Conservation (phyloP, 1,284 basidiomycete genomes). For the Grifola frondosa region DNA sequence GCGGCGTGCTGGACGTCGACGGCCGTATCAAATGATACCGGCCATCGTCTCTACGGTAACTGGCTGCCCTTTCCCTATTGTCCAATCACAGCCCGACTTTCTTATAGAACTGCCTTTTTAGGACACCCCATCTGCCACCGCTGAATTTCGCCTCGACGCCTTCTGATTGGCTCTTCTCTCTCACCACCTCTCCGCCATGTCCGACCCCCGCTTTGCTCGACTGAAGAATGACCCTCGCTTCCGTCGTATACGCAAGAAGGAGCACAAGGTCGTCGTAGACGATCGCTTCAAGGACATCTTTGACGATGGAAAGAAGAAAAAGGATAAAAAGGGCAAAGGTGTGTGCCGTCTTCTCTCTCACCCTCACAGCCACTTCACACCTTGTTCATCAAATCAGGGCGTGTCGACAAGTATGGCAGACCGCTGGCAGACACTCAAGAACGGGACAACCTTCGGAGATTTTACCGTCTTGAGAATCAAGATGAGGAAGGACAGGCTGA, state of each 20-base stretch:
- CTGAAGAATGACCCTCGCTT: constrained; percentile 94
- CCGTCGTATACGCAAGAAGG: constrained; percentile 77
- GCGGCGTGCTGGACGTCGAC: constrained; percentile 1
- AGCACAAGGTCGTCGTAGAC: constrained; percentile 86
- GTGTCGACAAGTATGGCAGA: constrained; percentile 93
- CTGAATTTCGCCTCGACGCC: constrained; percentile 15
- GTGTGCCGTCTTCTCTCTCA: constrained; percentile 17
- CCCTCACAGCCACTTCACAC: neutral
- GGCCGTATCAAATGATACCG: constrained; percentile 18
- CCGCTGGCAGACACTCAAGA: constrained; percentile 68
- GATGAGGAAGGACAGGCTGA: constrained; percentile 43
- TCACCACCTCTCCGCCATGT: constrained; percentile 44
- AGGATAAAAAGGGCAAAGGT: constrained; percentile 46
- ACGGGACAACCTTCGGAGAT: constrained; percentile 76
- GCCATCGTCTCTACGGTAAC: constrained; percentile 15
- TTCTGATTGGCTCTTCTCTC: constrained; percentile 23
- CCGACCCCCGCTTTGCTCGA: constrained; percentile 84
- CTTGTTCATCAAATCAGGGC: constrained; percentile 37
- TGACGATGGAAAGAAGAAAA: constrained; percentile 46
- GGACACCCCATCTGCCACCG: constrained; percentile 6
- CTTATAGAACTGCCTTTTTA: neutral
- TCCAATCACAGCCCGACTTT: constrained; percentile 7
- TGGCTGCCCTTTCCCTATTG: neutral
- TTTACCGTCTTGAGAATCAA: constrained; percentile 74
- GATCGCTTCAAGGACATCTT: constrained; percentile 92